Percentiles rank a stretch among this genome's conserved stretches.
These are phyloP conservation scores for Backusella luteola DNA, from an alignment of 192 early-diverging fungal genomes.

Conservation along the genomic window DNA sequence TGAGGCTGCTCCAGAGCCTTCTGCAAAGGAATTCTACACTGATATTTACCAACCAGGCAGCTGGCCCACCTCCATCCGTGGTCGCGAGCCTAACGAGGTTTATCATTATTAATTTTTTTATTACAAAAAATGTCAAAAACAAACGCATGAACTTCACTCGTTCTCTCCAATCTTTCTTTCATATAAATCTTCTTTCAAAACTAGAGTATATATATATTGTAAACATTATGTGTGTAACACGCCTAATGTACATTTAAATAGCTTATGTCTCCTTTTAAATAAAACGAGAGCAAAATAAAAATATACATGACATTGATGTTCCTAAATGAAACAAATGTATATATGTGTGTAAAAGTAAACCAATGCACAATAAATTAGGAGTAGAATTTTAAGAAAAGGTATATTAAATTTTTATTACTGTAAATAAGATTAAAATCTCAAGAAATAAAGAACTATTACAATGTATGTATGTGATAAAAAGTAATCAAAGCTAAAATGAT, in stretches of 20 bases:
- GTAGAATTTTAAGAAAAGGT: neutral
- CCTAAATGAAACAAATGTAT: neutral
- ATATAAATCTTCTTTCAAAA: neutral
- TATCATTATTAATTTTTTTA: slow-evolving; percentile 51
- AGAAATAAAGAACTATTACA: neutral
- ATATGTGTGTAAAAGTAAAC: neutral
- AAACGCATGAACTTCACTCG: neutral
- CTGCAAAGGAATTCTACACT: slow-evolving; percentile 66
- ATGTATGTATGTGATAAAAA: neutral
- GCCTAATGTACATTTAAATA: neutral
- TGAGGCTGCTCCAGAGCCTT: slow-evolving; percentile 77
- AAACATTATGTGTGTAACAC: neutral
- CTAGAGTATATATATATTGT: neutral
- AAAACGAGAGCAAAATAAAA: neutral
- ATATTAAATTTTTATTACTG: neutral
- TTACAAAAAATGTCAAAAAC: neutral
- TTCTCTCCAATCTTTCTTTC: neutral
- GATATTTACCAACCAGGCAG: slow-evolving; percentile 82
- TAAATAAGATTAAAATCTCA: neutral
- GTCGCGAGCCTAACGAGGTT: slow-evolving; percentile 79
- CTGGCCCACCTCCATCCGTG: slow-evolving; percentile 72
- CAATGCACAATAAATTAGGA: neutral
- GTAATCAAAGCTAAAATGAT: neutral
- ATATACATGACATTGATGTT: neutral
- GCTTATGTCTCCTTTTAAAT: neutral